phyloP scores from a whole-genome alignment of 192 early-diverging fungal species.

The Coemansia sp. region DNA sequence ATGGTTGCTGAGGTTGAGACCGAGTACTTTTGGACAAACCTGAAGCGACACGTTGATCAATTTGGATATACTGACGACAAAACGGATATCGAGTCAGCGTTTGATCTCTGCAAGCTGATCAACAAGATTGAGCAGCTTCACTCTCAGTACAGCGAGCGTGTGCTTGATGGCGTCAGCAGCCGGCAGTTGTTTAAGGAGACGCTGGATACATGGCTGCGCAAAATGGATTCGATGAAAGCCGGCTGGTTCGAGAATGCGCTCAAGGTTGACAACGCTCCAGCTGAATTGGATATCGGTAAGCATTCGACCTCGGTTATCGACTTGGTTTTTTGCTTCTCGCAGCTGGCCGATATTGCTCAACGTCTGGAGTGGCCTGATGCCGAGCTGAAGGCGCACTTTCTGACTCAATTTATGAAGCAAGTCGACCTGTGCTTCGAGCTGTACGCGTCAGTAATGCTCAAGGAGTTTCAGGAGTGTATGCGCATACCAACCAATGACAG shows the following conservation, averaged over 20 bases:
- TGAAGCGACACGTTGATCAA: slow-evolving; percentile 32
- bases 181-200: slow-evolving; percentile 41
- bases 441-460: slow-evolving; percentile 47
- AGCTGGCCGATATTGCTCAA: slow-evolving; percentile 39
- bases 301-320: slow-evolving; percentile 56
- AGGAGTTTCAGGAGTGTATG: slow-evolving; percentile 39
- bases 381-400: slow-evolving; percentile 41
- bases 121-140: slow-evolving; percentile 32
- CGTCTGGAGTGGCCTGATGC: slow-evolving; percentile 50
- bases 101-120: slow-evolving; percentile 42
- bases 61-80: slow-evolving; percentile 36
- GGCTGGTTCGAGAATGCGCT: slow-evolving; percentile 46
- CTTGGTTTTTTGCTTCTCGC: slow-evolving; percentile 43
- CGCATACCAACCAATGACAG: slow-evolving; percentile 12
- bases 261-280: slow-evolving; percentile 38
- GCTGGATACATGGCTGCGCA: slow-evolving; percentile 27
- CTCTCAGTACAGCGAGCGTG: slow-evolving; percentile 12
- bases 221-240: slow-evolving; percentile 36
- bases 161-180: slow-evolving; percentile 28
- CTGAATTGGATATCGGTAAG: slow-evolving; percentile 35
- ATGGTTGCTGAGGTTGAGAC: slow-evolving; percentile 45
- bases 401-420: slow-evolving; percentile 47
- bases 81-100: slow-evolving; percentile 28
- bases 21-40: slow-evolving; percentile 34
- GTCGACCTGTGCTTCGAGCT: slow-evolving; percentile 38